Conservation (phyloP, 805 yeast genomes). For the Ogataea ganodermae region DNA sequence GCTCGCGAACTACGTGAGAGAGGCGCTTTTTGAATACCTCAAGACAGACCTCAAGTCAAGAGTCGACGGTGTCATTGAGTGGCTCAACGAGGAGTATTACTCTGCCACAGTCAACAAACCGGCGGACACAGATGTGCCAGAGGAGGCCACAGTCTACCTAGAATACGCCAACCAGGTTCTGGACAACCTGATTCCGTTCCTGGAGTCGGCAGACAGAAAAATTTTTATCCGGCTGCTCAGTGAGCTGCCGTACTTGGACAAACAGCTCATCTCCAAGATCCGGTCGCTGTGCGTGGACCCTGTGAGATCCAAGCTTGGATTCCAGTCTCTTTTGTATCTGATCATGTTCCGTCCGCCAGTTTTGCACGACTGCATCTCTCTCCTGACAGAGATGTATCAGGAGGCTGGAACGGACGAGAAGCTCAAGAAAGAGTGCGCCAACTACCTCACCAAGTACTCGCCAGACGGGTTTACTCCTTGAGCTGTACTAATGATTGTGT, state of each 20-base stretch:
- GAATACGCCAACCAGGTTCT: slow-evolving; percentile 71
- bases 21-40: slow-evolving; percentile 70
- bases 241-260: slow-evolving; percentile 79
- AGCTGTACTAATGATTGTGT: background rate
- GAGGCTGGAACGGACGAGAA: slow-evolving; percentile 45
- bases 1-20: slow-evolving; percentile 60
- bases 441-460: slow-evolving; percentile 49
- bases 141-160: slow-evolving; percentile 46
- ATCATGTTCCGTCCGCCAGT: slow-evolving; percentile 92
- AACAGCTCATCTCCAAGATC: slow-evolving; percentile 61
- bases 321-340: slow-evolving; percentile 77
- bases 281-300: slow-evolving; percentile 85
- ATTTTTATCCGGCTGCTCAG: slow-evolving; percentile 79
- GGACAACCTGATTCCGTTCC: slow-evolving; percentile 79
- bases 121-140: slow-evolving; percentile 18
- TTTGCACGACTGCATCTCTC: slow-evolving; percentile 50
- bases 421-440: slow-evolving; percentile 47
- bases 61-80: slow-evolving; percentile 76
- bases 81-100: slow-evolving; percentile 92
- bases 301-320: slow-evolving; percentile 74
- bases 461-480: slow-evolving; percentile 11
- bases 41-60: slow-evolving; percentile 70
- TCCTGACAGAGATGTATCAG: slow-evolving; percentile 50
- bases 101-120: slow-evolving; percentile 53
- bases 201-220: slow-evolving; percentile 80